Evolutionary conservation across 257 asterid genomes (phyloP).

Genomic region (Haberlea rhodopensis): DNA sequence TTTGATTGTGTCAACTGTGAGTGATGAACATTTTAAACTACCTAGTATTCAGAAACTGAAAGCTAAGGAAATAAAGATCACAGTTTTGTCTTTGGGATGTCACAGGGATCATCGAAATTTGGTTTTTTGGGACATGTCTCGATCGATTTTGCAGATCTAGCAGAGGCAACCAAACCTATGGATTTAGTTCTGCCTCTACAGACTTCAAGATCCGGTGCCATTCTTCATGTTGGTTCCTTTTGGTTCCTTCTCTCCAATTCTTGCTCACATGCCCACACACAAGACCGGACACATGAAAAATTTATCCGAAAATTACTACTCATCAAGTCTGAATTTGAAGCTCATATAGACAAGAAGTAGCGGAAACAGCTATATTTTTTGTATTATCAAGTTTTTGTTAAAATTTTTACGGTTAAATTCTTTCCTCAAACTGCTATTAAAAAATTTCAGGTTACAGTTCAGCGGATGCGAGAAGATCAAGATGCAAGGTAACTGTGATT

Average conservation of each 20-base stretch:
- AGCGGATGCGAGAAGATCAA: conserved; percentile 53
- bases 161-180: conserved; percentile 56
- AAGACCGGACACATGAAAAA: too few species aligned
- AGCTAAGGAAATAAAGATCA: too few species aligned
- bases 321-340: background rate
- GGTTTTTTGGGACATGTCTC: conserved; percentile 85
- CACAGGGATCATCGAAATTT: conserved; percentile 92
- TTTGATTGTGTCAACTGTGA: conserved; percentile 70
- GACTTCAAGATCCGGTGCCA: conserved; percentile 72
- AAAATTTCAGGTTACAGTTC: conserved; percentile 69
- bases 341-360: conserved; percentile 9
- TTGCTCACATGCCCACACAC: background rate
- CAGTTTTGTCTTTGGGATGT: too few species aligned
- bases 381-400: background rate
- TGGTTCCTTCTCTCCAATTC: conserved; percentile 34
- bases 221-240: conserved; percentile 84
- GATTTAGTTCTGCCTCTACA: conserved; percentile 69
- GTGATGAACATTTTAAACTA: too few species aligned
- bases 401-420: conserved; percentile 2
- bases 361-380: background rate
- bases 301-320: too few species aligned
- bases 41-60: too few species aligned
- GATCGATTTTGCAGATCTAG: conserved; percentile 82
- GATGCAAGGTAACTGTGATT: conserved; percentile 55
- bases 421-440: conserved; percentile 22